phyloP scores from a whole-genome alignment of 148 eudicot species.

The Vaccinium macrocarpon region DNA sequence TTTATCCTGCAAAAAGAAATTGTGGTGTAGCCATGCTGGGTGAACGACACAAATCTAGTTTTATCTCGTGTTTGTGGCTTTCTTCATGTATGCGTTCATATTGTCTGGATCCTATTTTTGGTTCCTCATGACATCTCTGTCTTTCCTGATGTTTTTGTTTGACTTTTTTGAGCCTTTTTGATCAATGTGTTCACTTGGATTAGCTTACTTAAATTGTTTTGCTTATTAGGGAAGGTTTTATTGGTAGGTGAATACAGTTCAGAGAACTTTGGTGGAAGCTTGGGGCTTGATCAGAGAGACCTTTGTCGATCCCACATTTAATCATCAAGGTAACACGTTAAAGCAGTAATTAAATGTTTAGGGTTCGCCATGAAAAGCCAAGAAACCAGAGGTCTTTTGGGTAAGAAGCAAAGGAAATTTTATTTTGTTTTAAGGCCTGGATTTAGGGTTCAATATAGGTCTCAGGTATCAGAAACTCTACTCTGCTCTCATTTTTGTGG shows the following conservation, averaged over 20 bases:
- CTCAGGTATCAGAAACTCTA: too few relatives aligned
- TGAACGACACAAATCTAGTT: not conserved
- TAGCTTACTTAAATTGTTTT: slow-evolving; percentile 3
- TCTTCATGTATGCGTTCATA: not conserved
- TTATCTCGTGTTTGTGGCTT: not conserved
- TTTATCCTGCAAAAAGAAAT: not conserved
- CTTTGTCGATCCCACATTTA: slow-evolving; percentile 85
- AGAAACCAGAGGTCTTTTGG: not conserved
- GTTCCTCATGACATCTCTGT: not conserved
- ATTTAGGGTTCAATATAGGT: too few relatives aligned
- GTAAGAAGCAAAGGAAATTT: too few relatives aligned
- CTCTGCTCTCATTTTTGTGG: too few relatives aligned
- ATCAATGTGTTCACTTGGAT: not conserved
- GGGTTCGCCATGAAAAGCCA: not conserved
- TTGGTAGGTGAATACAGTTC: slow-evolving; percentile 79
- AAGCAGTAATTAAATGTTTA: not conserved
- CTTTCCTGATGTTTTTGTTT: not conserved
- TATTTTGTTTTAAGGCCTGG: too few relatives aligned
- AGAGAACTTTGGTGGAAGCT: slow-evolving; percentile 89
- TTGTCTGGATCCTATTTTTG: not conserved
- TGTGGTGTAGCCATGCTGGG: not conserved
- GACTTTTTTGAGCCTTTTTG: not conserved
- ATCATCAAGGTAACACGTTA: slow-evolving; percentile 69
- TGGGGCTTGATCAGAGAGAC: slow-evolving; percentile 96
- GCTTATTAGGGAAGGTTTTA: slow-evolving; percentile 8